Evolutionary conservation across 129 eudicot genomes (phyloP), one percentile per base, ranked within the genome.

Genomic region (Silybum marianum): DNA sequence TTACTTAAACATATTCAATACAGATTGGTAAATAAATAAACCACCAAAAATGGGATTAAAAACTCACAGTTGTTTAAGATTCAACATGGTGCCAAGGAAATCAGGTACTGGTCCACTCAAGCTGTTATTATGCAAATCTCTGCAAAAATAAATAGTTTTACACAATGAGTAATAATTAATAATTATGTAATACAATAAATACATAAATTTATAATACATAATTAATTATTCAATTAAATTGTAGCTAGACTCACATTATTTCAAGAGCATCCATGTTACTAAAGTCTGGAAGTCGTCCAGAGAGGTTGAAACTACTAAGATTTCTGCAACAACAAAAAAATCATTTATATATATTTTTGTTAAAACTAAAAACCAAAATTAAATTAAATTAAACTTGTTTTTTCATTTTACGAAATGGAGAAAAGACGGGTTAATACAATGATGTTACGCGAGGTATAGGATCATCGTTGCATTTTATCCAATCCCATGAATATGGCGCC

Each of bases 121-220:
- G 74, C 90, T 90, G 84, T 92, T 92, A 72, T 92, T 88, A 24
- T 82, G 88, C 88, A 92, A 73, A 77, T 92, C 92, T 51, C 97
- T 92, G 78, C 80, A 88, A 25, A 73, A 36, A 72, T 16, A 66
- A 32, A 10, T 23, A 67, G 25, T n/a, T 40, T 58, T 13, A 71
- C 11, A 74, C 60, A 48, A 24, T 68, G 7, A 39, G 0, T 6
- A 24, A 22, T 40, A 10, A 74, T 58, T 5, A n/a, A n/a, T n/a
- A n/a, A 21, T 14, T 32, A 68, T 22, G 11, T 38, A 10, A 84
- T 38, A 73, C 16, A 66, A 12, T n/a, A 51, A 19, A 30, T 66
- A 21, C 1, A 14, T 5, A 32, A 30, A 51, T 16, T 13, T 13
- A 48, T 19, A 14, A 32, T 9, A 22, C 51, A 30, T 54, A 72